Conservation (phyloP, 169 alveolate species). For the Prorocentrum cordatum region DNA sequence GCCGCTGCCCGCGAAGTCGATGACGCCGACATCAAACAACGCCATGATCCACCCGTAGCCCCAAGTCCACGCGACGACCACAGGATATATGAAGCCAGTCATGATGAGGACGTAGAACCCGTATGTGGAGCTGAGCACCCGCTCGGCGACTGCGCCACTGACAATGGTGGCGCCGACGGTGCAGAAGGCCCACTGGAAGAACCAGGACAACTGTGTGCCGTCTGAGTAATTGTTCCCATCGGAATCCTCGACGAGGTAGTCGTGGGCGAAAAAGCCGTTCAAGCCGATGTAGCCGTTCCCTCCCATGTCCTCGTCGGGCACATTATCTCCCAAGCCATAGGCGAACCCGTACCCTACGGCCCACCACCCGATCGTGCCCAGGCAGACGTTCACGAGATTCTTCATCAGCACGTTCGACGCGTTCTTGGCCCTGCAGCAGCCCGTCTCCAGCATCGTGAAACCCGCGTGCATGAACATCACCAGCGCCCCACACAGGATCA, state of each 20-base stretch:
- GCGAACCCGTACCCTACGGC: no score
- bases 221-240: no score
- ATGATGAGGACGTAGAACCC: background rate
- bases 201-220: background rate
- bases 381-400: conserved; percentile 10
- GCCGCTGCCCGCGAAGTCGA: no score
- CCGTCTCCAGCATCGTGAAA: conserved; percentile 52
- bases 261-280: no score
- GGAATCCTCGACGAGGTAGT: no score
- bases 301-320: no score
- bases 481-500: conserved; percentile 26
- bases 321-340: no score
- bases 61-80: background rate
- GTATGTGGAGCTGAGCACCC: background rate
- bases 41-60: background rate
- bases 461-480: conserved; percentile 64
- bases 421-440: conserved; percentile 33
- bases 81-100: background rate
- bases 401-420: conserved; percentile 17
- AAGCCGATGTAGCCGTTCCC: no score
- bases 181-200: conserved; percentile 15
- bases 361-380: no score
- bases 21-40: no score
- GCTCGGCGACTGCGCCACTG: conserved; percentile 44
- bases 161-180: conserved; percentile 7